Evolutionary conservation across 1,139 yeast genomes (phyloP), one percentile per base, ranked within the genome.

Genomic region (Diutina ranongensis): DNA sequence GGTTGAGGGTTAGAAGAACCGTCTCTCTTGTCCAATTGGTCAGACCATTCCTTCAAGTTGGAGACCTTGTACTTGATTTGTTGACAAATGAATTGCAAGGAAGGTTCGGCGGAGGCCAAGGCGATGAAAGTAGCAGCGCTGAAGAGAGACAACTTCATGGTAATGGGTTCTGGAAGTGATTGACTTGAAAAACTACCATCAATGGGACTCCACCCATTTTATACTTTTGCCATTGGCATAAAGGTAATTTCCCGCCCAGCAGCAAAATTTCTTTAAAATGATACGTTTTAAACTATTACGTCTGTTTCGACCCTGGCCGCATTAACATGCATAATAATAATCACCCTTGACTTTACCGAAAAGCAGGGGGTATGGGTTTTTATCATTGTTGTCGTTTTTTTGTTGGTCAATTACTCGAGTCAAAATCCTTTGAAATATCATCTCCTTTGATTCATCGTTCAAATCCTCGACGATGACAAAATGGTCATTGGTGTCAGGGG

Each of bases 121-220:
- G 32, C 32, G 20, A 38, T n/a, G 32, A 38, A 25, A 27, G 42
- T 15, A 15, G 32, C 42, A 25, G 32, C 31, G 33, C 31, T n/a
- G 42, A 38, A 22, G 16, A 36, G 15, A 13, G 32, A 38, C n/a
- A 25, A 38, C 42, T 38, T 38, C 42, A 38, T 38, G 20, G 42
- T 25, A 15, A 15, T 16, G 7, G 18, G 28, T 25, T n/a, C n/a
- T n/a, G n/a, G n/a, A 10, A 25, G 10, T 5, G 28, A 25, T 25
- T 25, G 28, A 25, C 28, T 25, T 25, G 28, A 10, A 25, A 10
- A 7, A 25, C 9, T 7, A n/a, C n/a, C n/a, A n/a, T 7, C 5
- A 25, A 7, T 25, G 28, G 10, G 28, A 10, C 10, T 5, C 9
- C 28, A 25, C 28, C 28, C 10, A 5, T 5, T 7, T 32, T 5